These are phyloP conservation scores for Tylopilus rubrobrunneus DNA, from an alignment of 768 basidiomycete species.

Conservation along the genomic window DNA sequence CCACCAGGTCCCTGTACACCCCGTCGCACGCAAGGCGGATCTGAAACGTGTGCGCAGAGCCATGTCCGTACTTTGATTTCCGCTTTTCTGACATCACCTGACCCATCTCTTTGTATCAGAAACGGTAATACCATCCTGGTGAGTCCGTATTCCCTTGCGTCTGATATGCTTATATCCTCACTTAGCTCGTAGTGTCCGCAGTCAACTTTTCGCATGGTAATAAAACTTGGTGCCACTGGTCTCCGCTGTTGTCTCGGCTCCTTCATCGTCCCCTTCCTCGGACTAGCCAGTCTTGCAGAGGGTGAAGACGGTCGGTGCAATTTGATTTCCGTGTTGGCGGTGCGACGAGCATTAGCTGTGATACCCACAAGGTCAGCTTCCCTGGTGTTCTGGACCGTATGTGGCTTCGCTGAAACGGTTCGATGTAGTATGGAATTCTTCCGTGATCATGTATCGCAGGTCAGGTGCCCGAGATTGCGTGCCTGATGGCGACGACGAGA, in stretches of 20 bases:
- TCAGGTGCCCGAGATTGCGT: constrained; percentile 46
- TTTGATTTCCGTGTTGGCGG: constrained; percentile 92
- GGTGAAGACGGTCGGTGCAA: constrained; percentile 46
- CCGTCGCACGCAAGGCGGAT: constrained; percentile 71
- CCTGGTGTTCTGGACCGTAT: not conserved
- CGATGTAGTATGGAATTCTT: constrained; percentile 78
- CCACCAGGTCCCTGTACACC: constrained; percentile 65
- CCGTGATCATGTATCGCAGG: too few relatives aligned
- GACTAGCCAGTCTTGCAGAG: too few relatives aligned
- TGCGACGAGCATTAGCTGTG: constrained; percentile 93
- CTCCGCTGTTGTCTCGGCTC: constrained; percentile 92
- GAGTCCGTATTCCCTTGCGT: constrained; percentile 3
- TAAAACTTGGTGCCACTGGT: constrained; percentile 73
- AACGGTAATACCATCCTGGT: constrained; percentile 36
- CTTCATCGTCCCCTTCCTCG: constrained; percentile 92
- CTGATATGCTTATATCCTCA: too few relatives aligned
- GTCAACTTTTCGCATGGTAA: constrained; percentile 84
- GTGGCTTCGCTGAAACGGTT: constrained; percentile 1
- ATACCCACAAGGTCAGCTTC: constrained; percentile 83
- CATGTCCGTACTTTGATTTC: too few relatives aligned
- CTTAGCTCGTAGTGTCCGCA: constrained; percentile 78
- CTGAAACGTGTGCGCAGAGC: too few relatives aligned
- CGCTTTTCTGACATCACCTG: constrained; percentile 34
- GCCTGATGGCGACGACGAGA: constrained; percentile 66
- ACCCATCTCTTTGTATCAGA: constrained; percentile 35